A percentile compares a stretch with the other conserved stretches of the same genome.
Conservation (phyloP, 164 flowering plant genomes). For the Aristolochia fimbriata region DNA sequence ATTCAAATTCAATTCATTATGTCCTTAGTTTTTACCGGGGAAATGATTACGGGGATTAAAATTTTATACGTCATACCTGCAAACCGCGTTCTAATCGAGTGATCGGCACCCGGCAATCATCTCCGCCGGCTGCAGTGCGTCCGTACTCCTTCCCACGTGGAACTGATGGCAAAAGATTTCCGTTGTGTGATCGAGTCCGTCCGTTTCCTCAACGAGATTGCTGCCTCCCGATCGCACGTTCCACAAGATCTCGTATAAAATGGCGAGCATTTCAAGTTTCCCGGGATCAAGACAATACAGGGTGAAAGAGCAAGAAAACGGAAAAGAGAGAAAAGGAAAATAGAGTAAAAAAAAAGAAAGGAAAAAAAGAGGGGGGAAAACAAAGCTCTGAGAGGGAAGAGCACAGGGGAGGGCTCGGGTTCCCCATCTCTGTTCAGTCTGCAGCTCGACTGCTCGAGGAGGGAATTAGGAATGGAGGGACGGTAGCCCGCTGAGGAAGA, state of each 20-base stretch:
- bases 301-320: neutral
- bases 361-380: too few species aligned
- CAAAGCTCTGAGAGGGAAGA: too few species aligned
- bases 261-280: conserved; percentile 1
- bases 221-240: neutral
- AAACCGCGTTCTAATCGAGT: too few species aligned
- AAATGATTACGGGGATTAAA: neutral
- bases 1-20: too few species aligned
- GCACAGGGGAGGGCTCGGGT: too few species aligned
- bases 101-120: too few species aligned
- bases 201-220: neutral
- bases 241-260: neutral
- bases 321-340: neutral
- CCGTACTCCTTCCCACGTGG: neutral
- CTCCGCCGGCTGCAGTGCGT: neutral
- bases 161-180: neutral
- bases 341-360: too few species aligned
- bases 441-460: too few species aligned
- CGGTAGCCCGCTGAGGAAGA: neutral
- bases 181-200: neutral
- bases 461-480: too few species aligned
- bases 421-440: too few species aligned
- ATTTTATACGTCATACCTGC: neutral
- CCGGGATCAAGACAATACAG: neutral
- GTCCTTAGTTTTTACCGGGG: neutral